Evolutionary conservation across 2,329 filamentous ascomycete genomes (phyloP), one percentile per base, ranked within the genome.

Genomic region (Venturia asperata): DNA sequence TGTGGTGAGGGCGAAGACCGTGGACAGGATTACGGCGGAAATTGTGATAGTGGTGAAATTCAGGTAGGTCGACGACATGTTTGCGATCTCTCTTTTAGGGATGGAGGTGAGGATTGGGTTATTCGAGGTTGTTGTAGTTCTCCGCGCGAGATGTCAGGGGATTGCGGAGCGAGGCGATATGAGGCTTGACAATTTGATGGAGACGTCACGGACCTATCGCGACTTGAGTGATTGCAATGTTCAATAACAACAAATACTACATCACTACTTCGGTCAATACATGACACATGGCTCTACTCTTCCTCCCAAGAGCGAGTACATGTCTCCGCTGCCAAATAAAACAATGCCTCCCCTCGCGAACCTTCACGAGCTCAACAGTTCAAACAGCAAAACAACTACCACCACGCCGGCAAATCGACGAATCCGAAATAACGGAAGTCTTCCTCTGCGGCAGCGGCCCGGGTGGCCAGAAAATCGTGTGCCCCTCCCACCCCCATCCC

Each of bases 401-500:
- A 1, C 87, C 91, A 6, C 86, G 92, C 4, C 87, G 89, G 17
- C 84, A 86, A 15, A 85, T 94, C 24, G 82, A 87, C 15, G 92
- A 96, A 69, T 79, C 82, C 21, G 92, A 97, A 63, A 86, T 97
- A 69, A 86, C 88, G 65, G 90, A 97, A 72, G 83, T 83, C 52
- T 97, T 95, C 77, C 82, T 99, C 67, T 96, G 94, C 74, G 94
- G 94, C 71, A 90, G 86, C 70, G 94, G 94, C 1, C 93, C 94
- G 0, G 94, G 94, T 30, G 94, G 94, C 0, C 94, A 99, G 74
- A 97, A 97, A 75, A 97, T 97, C 78, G 88, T 91, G 77, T 64
- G 79, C 74, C 15, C 1, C 21, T 61, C 63, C 21, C 17, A 61
- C 0, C 27, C 37, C 11, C 17, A n/a, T n/a, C 19, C 30, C 24